phyloP scores from a whole-genome alignment of 148 eudicot genomes.

The Vaccinium macrocarpon region DNA sequence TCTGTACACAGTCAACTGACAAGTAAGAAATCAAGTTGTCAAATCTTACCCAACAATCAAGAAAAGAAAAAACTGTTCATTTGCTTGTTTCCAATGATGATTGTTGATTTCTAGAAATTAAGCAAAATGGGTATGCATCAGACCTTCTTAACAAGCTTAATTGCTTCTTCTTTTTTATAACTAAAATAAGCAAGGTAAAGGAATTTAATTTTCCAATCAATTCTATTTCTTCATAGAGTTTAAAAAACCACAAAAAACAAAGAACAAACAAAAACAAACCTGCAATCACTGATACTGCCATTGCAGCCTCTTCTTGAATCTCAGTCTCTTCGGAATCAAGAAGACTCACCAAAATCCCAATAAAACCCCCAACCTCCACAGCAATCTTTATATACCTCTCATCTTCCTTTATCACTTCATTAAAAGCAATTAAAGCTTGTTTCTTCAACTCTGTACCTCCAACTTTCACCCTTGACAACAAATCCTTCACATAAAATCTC shows the following conservation, averaged over 20 bases:
- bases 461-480: conserved; percentile 61
- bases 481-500: conserved; percentile 61
- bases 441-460: conserved; percentile 57
- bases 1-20: background rate
- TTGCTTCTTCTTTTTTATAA: no score
- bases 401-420: conserved; percentile 53
- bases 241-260: no score
- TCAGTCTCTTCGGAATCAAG: conserved; percentile 44
- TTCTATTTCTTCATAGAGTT: no score
- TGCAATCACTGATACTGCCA: conserved; percentile 38
- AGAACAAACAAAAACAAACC: background rate
- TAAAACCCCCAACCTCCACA: conserved; percentile 42
- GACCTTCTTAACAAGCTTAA: no score
- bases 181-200: background rate
- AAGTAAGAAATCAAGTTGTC: background rate
- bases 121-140: no score
- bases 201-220: background rate
- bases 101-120: background rate
- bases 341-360: conserved; percentile 39
- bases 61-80: background rate
- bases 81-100: background rate
- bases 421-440: conserved; percentile 56
- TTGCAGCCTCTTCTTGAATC: conserved; percentile 59
- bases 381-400: conserved; percentile 64
- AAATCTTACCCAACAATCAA: background rate